A percentile compares a stretch with the other conserved stretches of the same genome.
These are phyloP conservation scores for Penicillium sp. DNA, from an alignment of 2,329 filamentous ascomycete species.

Conservation along the genomic window DNA sequence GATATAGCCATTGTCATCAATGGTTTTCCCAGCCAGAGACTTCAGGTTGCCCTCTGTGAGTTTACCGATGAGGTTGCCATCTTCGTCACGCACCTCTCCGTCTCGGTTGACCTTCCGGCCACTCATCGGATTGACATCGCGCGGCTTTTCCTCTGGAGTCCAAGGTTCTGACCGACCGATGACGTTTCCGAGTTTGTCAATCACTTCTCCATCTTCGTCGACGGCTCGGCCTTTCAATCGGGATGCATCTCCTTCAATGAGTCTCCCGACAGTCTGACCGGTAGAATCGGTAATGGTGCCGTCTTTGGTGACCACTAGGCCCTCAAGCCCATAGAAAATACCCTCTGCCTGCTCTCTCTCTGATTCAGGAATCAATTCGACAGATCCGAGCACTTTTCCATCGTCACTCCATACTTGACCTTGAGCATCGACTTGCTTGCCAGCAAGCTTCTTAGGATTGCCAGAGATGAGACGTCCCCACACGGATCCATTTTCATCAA, in stretches of 20 bases:
- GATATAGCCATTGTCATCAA: conserved; percentile 60
- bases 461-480: conserved; percentile 6
- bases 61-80: background rate
- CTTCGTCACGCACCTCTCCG: background rate
- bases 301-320: background rate
- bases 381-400: background rate
- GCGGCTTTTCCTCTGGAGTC: background rate
- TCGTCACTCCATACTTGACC: background rate
- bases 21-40: conserved; percentile 52
- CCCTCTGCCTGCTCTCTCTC: background rate
- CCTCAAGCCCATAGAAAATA: background rate
- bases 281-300: background rate
- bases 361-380: background rate
- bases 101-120: background rate
- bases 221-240: background rate
- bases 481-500: conserved; percentile 3
- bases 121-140: background rate
- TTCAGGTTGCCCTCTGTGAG: background rate
- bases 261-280: background rate
- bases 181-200: background rate
- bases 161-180: background rate
- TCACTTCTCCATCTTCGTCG: background rate
- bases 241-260: background rate
- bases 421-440: background rate
- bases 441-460: conserved; percentile 41